Evolutionary conservation across 1,284 basidiomycete genomes (phyloP), one percentile per base, ranked within the genome.

Genomic region (Trichosporon sp.): DNA sequence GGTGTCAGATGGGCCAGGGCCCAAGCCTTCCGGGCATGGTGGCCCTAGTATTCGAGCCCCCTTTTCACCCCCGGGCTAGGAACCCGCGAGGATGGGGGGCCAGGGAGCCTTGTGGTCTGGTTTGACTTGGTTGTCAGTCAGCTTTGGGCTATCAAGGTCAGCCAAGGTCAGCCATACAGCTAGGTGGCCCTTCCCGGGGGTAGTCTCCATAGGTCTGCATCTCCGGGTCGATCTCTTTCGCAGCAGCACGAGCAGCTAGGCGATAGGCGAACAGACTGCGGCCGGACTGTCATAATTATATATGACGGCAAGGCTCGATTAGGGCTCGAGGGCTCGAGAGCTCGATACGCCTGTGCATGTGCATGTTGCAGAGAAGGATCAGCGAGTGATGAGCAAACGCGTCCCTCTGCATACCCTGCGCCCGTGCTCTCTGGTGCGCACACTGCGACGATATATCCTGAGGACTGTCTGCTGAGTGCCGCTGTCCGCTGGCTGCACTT

Each of bases 31-130:
- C 6, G 32, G 32, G 32, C 32, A 11, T 32, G 11, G 5, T 5
- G 32, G 32, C 32, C 32, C 32, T 32, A 32, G 32, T 32, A 44
- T 44, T 44, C 40, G 49, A 54, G 49, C 49, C 49, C 49, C 49
- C 31, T 54, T 54, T 54, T 54, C 49, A 54, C 27, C 49, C 49
- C 49, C 49, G 49, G 49, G 49, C 49, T 54, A 54, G 49, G 49
- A 54, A 54, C 49, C 49, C 49, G 49, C 49, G 25, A 29, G 8
- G 49, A 14, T n/a, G 25, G 49, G 49, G 27, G 19, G 25, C 27
- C 49, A 54, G 25, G 49, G 25, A 29, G 16, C 49, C 49, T 10
- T 54, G 16, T 37, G 4, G 3, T 4, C 34, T 37, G 34, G 13
- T 13, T 4, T 11, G 13, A 37, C 34, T 37, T 34, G 33, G 34